phyloP scores from a whole-genome alignment of 2,329 filamentous ascomycete genomes.

The Botrytis tulipae region DNA sequence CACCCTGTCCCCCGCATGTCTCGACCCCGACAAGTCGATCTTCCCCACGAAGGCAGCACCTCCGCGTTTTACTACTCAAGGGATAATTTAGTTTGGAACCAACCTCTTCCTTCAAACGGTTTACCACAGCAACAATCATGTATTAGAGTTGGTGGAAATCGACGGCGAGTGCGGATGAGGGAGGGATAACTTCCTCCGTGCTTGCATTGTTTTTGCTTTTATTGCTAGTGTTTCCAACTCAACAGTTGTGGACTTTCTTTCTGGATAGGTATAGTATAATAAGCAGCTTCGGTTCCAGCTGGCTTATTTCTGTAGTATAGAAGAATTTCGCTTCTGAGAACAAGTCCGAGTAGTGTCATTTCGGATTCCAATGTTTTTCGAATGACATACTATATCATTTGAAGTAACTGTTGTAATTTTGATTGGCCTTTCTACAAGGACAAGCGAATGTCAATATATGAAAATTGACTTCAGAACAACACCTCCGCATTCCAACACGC shows the following conservation, averaged over 20 bases:
- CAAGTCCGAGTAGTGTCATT: neutral
- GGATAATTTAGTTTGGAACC: neutral
- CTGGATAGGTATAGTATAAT: neutral
- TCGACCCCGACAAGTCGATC: slow-evolving; percentile 15
- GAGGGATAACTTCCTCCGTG: neutral
- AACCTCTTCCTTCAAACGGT: neutral
- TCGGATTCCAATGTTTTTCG: neutral
- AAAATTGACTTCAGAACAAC: neutral
- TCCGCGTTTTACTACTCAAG: neutral
- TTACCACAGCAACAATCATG: slow-evolving; percentile 1
- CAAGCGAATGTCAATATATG: neutral
- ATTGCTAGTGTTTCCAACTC: neutral
- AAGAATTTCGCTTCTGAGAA: neutral
- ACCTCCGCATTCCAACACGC: neutral
- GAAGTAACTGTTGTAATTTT: neutral
- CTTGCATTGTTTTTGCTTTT: neutral
- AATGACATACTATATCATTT: neutral
- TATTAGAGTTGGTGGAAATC: neutral
- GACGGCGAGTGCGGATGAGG: neutral
- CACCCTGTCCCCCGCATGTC: slow-evolving; percentile 21
- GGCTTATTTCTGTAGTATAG: neutral
- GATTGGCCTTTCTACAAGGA: neutral
- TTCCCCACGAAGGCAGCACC: slow-evolving; percentile 19
- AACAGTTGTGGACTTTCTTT: neutral
- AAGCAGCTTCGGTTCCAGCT: neutral